A percentile compares a stretch with the other conserved stretches of the same genome.
These are phyloP conservation scores for Verbena officinalis DNA, from an alignment of 257 asterid genomes.

Conservation along the genomic window DNA sequence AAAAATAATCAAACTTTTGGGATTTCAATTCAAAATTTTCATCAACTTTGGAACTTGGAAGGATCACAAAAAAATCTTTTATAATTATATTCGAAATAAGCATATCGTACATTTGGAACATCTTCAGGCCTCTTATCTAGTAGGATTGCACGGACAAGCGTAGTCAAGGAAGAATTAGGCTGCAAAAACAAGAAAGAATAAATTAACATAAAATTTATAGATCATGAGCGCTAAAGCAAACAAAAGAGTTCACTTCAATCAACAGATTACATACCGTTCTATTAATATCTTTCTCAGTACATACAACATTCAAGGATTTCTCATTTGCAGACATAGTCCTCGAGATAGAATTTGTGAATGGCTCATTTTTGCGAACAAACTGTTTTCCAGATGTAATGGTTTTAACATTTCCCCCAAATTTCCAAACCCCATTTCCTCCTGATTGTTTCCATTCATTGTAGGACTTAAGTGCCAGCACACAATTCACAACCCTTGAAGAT, in stretches of 20 bases:
- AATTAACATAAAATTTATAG: slow-evolving; percentile 14
- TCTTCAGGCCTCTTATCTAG: slow-evolving; percentile 90
- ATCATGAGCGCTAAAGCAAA: slow-evolving; percentile 16
- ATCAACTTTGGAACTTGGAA: no score
- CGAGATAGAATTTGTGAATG: slow-evolving; percentile 66
- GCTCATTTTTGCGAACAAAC: slow-evolving; percentile 88
- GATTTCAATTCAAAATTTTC: slow-evolving; percentile 2
- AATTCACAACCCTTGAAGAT: slow-evolving; percentile 85
- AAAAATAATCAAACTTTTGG: not conserved
- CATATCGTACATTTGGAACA: slow-evolving; percentile 66
- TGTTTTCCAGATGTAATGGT: slow-evolving; percentile 62
- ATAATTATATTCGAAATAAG: not conserved
- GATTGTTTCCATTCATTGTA: slow-evolving; percentile 80
- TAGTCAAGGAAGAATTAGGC: slow-evolving; percentile 79
- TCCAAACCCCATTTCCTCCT: slow-evolving; percentile 86
- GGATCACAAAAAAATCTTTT: no score
- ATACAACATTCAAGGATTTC: slow-evolving; percentile 44
- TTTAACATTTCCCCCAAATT: slow-evolving; percentile 84
- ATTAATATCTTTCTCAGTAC: slow-evolving; percentile 48
- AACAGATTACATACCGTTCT: slow-evolving; percentile 50
- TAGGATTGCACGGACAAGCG: slow-evolving; percentile 76
- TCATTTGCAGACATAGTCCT: slow-evolving; percentile 59
- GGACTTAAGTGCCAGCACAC: slow-evolving; percentile 91
- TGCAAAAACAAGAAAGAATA: slow-evolving; percentile 37
- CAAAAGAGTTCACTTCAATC: slow-evolving; percentile 2